Evolutionary conservation across 148 eudicot species (phyloP).

Genomic region (Cornus suecica): DNA sequence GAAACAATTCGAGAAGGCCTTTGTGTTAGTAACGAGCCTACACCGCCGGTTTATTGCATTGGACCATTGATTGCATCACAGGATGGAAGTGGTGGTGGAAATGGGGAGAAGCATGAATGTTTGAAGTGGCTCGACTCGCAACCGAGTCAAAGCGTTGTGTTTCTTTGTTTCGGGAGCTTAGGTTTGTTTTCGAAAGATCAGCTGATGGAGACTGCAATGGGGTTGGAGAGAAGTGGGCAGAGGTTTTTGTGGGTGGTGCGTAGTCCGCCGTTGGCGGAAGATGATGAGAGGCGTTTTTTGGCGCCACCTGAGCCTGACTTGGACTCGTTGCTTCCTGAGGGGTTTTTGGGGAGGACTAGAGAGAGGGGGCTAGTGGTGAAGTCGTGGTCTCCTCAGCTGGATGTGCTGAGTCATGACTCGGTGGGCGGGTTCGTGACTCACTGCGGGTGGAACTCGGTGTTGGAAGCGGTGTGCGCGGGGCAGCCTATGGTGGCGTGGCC

Average conservation of each 20-base stretch:
- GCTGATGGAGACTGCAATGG: constrained; percentile 43
- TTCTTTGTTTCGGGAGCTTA: constrained; percentile 52
- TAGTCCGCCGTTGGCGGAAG: constrained; percentile 30
- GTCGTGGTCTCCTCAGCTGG: constrained; percentile 59
- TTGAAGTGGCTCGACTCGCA: constrained; percentile 48
- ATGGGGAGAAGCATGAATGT: constrained; percentile 32
- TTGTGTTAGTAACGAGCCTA: constrained; percentile 20
- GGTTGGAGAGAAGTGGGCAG: constrained; percentile 49
- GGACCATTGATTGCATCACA: constrained; percentile 39
- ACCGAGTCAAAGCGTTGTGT: constrained; percentile 48
- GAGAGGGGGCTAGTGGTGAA: constrained; percentile 48
- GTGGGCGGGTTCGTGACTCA: constrained; percentile 70
- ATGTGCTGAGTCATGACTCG: constrained; percentile 36
- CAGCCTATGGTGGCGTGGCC: constrained; percentile 63
- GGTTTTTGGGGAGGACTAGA: constrained; percentile 47
- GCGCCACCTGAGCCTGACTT: constrained; percentile 37
- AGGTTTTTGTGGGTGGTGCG: constrained; percentile 63
- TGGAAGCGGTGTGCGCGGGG: constrained; percentile 43
- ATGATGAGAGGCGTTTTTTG: neutral
- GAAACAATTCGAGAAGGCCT: constrained; percentile 25
- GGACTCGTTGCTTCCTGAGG: constrained; percentile 34
- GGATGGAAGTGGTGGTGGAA: neutral
- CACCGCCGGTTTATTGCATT: constrained; percentile 45
- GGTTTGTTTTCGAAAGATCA: constrained; percentile 41
- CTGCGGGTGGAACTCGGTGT: constrained; percentile 60